A percentile compares a stretch with the other conserved stretches of the same genome.
Evolutionary conservation across 140 eudicot genomes (phyloP).

Genomic region (Erigeron philadelphicus): DNA sequence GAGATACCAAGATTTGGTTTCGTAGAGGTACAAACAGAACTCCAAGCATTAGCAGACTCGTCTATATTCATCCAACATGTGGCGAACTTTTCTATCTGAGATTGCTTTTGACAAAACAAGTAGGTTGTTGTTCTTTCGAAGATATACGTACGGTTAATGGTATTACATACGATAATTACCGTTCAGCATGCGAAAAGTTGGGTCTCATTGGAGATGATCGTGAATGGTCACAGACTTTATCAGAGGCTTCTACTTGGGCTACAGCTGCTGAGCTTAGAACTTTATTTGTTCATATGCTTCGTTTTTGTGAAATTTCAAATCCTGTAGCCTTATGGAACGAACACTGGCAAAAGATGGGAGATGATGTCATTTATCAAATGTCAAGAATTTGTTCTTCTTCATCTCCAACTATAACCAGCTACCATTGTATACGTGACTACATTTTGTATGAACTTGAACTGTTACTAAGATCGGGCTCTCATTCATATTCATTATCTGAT

Average conservation of each 20-base stretch:
- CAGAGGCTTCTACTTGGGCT: not conserved
- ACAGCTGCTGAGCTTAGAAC: not conserved
- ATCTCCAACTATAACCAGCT: no score
- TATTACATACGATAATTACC: not conserved
- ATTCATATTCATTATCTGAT: no score
- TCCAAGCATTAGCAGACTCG: not conserved
- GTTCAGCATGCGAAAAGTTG: not conserved
- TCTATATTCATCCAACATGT: not conserved
- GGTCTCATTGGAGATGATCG: not conserved
- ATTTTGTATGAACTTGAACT: no score
- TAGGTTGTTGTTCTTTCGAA: not conserved
- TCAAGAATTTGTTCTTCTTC: no score
- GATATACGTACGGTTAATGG: not conserved
- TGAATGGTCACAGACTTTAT: not conserved
- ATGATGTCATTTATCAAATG: no score
- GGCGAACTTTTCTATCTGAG: not conserved
- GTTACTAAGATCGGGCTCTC: no score
- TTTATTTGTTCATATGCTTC: not conserved
- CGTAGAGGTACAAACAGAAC: not conserved
- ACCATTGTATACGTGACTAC: no score
- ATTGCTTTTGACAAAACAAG: not conserved
- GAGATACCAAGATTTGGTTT: not conserved
- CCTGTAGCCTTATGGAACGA: no score
- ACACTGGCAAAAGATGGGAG: no score
- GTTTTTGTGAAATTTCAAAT: not conserved